A percentile compares a stretch with the other conserved stretches of the same genome.
These are phyloP conservation scores for Entoloma clypeatum DNA, from an alignment of 1,284 basidiomycete species.

Conservation along the genomic window DNA sequence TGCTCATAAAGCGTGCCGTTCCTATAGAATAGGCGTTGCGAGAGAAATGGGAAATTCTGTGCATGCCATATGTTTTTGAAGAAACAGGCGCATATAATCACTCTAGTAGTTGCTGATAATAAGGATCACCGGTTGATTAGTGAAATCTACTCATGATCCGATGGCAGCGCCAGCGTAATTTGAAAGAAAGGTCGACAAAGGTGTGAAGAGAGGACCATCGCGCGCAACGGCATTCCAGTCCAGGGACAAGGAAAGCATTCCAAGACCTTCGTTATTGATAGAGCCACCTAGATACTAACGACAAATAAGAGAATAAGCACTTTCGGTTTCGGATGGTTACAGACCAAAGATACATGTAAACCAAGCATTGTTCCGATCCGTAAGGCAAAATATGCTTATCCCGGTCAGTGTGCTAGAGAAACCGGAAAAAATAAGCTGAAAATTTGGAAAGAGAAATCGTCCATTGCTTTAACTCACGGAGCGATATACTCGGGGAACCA, in stretches of 20 bases:
- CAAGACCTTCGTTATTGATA: slow-evolving; percentile 45
- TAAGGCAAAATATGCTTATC: slow-evolving; percentile 56
- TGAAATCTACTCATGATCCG: slow-evolving; percentile 34
- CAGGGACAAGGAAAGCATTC: slow-evolving; percentile 48
- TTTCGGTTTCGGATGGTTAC: slow-evolving; percentile 3
- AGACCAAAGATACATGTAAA: slow-evolving; percentile 54
- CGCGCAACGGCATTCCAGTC: slow-evolving; percentile 58
- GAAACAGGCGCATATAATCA: slow-evolving; percentile 37
- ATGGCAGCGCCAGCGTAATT: slow-evolving; percentile 35
- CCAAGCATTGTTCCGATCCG: slow-evolving; percentile 48
- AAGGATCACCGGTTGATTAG: not conserved
- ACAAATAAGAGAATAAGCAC: slow-evolving; percentile 10
- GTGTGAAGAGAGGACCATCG: slow-evolving; percentile 41
- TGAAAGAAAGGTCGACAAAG: slow-evolving; percentile 40
- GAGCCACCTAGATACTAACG: slow-evolving; percentile 40
- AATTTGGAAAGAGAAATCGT: not conserved
- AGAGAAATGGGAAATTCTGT: slow-evolving; percentile 47
- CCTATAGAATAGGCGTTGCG: slow-evolving; percentile 38
- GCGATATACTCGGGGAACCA: slow-evolving; percentile 41
- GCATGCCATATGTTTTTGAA: slow-evolving; percentile 39
- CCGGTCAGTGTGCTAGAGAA: slow-evolving; percentile 44
- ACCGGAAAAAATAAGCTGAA: not conserved
- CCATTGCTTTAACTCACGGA: too few species aligned
- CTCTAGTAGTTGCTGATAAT: slow-evolving; percentile 21
- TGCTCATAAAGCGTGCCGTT: slow-evolving; percentile 39